Evolutionary conservation across 1,284 basidiomycete species (phyloP).

Genomic region (Volvariella volvacea): DNA sequence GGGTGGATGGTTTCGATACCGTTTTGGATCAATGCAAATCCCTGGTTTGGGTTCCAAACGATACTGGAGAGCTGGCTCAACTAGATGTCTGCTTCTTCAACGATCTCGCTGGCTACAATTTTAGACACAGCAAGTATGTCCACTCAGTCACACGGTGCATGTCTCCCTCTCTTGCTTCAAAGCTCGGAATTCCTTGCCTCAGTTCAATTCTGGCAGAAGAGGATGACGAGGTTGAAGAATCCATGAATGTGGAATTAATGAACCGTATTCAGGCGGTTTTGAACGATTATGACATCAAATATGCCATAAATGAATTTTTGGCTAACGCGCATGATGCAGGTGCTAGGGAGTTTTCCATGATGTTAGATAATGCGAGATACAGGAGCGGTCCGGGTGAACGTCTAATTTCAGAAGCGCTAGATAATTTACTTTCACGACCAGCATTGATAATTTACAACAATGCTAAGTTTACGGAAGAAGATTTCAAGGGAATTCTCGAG

Average conservation of each 20-base stretch:
- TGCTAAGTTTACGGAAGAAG: conserved; percentile 28
- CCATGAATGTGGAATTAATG: not conserved
- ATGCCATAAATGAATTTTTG: conserved; percentile 39
- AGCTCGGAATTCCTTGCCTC: not conserved
- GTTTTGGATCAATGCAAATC: not conserved
- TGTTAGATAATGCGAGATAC: conserved; percentile 30
- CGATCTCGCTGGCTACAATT: not conserved
- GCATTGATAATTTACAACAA: conserved; percentile 39
- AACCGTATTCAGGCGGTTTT: not conserved
- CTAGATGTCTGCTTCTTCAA: not conserved
- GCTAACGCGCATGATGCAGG: conserved; percentile 45
- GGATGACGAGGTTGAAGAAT: not conserved
- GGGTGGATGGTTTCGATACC: not conserved
- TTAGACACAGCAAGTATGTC: not conserved
- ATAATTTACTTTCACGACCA: too few relatives aligned
- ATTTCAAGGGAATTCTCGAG: too few relatives aligned
- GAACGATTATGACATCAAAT: conserved; percentile 26
- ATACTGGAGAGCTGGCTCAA: not conserved
- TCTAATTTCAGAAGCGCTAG: conserved; percentile 17
- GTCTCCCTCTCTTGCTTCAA: not conserved
- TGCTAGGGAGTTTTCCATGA: conserved; percentile 30
- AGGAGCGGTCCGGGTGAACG: conserved; percentile 14
- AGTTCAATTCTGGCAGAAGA: not conserved
- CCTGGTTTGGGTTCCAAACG: not conserved
- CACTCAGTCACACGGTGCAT: not conserved